These are phyloP conservation scores for Mycena chlorophos DNA, from an alignment of 768 basidiomycete species.

Conservation along the genomic window DNA sequence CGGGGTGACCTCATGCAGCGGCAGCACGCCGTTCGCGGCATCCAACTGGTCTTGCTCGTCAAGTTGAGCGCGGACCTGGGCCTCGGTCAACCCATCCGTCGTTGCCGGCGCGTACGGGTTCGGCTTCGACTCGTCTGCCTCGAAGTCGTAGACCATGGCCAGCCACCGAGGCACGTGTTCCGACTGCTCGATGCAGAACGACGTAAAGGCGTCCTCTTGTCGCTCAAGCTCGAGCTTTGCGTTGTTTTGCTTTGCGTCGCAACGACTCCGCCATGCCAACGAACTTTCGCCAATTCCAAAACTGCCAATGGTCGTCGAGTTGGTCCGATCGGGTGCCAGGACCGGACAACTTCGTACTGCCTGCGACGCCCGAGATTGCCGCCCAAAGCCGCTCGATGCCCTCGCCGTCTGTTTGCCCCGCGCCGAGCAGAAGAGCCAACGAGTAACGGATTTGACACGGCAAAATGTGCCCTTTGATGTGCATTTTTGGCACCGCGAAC, in stretches of 20 bases:
- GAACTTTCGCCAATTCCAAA: constrained; percentile 29
- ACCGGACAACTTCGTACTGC: constrained; percentile 36
- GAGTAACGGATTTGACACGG: constrained; percentile 26
- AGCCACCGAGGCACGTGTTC: neutral
- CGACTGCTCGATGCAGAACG: neutral
- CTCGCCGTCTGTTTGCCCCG: constrained; percentile 36
- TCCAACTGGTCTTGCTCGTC: neutral
- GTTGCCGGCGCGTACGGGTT: neutral
- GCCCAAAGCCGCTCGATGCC: constrained; percentile 33
- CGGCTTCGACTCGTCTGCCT: neutral
- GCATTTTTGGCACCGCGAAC: constrained; percentile 31
- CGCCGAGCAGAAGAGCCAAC: constrained; percentile 23
- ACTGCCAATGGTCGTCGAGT: constrained; percentile 29
- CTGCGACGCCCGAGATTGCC: constrained; percentile 23
- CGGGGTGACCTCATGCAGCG: neutral
- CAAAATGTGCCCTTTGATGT: constrained; percentile 26
- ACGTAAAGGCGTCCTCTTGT: neutral
- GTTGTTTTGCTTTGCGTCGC: neutral
- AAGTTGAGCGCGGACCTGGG: neutral
- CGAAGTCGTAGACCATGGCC: neutral
- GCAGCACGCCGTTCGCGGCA: neutral
- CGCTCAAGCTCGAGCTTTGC: neutral
- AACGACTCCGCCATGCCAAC: constrained; percentile 20
- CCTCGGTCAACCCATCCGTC: neutral
- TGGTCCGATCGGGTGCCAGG: constrained; percentile 28